Base-by-base conservation (phyloP, 768 basidiomycete genomes). In the Mycena alexandri region DNA sequence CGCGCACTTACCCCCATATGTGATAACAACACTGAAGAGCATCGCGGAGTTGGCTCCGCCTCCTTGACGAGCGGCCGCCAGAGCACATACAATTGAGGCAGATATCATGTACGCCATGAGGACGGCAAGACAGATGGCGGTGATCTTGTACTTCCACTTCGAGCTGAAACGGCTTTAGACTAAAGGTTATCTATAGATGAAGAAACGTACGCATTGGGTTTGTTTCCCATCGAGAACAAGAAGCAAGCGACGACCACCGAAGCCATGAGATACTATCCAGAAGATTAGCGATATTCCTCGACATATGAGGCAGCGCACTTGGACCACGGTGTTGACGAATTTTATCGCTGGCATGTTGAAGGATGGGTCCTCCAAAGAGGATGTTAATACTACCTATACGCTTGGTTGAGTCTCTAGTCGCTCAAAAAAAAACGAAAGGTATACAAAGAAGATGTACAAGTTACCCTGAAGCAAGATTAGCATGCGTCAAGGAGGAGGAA, bases 191-290 rank as follows among this genome's bases (percentile, higher is more conserved):
- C 17, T 14, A 9, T 34, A 3, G 53, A 38, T 25, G 38, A 55
- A 13, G 25, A 13, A 19, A 74, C 82, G 33, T 68, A 95, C 94
- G 93, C 90, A 80, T 88, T 86, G 5, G 96, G 96, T 75, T 93
- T 92, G 78, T 98, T 98, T 19, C 96, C 96, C 95, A 98, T 97
- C 0, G 94, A 93, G 77, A 98, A 93, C 1, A 98, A 82, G 84
- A 98, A 98, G 71, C 90, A 92, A 10, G 93, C 91, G n/a, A 96
- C 85, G 33, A 99, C 86, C 46, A 94, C 86, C 5, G 93, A 93
- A 5, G 91, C 89, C 85, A 98, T 90, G 38, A 90, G 79, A 76
- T 94, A 97, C 90, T 96, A 72, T 12, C 21, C 53, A 42, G 21
- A 43, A 44, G 47, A 53, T 73, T 14, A 66, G 62, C 9, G 65